phyloP scores from a whole-genome alignment of 2,329 filamentous ascomycete species.

The Coniochaeta sp. region DNA sequence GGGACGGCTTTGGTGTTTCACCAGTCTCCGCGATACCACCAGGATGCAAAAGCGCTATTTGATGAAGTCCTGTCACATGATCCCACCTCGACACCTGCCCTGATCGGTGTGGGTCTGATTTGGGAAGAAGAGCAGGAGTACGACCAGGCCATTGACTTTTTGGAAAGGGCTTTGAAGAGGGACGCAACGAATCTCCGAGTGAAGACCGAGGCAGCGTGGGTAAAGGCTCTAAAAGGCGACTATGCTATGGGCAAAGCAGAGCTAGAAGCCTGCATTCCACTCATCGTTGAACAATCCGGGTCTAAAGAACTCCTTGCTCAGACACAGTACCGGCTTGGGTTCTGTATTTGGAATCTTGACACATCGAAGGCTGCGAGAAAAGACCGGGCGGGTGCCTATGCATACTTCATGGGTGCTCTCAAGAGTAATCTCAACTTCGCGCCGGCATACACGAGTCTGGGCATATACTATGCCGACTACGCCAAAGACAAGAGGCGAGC shows the following conservation, averaged over 20 bases:
- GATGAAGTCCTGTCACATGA: constrained; percentile 72
- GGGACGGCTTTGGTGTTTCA: constrained; percentile 86
- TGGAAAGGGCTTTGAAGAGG: constrained; percentile 66
- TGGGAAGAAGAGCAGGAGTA: constrained; percentile 92
- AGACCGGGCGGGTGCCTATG: constrained; percentile 69
- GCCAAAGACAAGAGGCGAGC: constrained; percentile 79
- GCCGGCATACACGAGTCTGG: constrained; percentile 84
- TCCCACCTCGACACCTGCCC: constrained; percentile 65
- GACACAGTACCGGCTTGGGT: constrained; percentile 78
- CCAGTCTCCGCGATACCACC: constrained; percentile 82
- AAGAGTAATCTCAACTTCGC: constrained; percentile 84
- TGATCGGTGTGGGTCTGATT: constrained; percentile 87
- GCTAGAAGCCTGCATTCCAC: constrained; percentile 60
- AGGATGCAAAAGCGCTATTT: constrained; percentile 81
- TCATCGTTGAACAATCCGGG: constrained; percentile 53
- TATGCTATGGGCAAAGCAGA: constrained; percentile 59
- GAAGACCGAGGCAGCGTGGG: constrained; percentile 85
- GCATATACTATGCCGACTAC: constrained; percentile 87
- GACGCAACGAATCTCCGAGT: constrained; percentile 72
- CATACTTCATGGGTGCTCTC: constrained; percentile 73
- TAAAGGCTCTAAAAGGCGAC: constrained; percentile 75
- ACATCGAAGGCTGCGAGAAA: constrained; percentile 67
- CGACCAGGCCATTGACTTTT: constrained; percentile 69
- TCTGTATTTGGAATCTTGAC: constrained; percentile 81
- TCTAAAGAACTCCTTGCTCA: constrained; percentile 70